A percentile compares a stretch with the other conserved stretches of the same genome.
Evolutionary conservation across 2,329 filamentous ascomycete species (phyloP).

Genomic region (Fusarium neocosmosporiellum): DNA sequence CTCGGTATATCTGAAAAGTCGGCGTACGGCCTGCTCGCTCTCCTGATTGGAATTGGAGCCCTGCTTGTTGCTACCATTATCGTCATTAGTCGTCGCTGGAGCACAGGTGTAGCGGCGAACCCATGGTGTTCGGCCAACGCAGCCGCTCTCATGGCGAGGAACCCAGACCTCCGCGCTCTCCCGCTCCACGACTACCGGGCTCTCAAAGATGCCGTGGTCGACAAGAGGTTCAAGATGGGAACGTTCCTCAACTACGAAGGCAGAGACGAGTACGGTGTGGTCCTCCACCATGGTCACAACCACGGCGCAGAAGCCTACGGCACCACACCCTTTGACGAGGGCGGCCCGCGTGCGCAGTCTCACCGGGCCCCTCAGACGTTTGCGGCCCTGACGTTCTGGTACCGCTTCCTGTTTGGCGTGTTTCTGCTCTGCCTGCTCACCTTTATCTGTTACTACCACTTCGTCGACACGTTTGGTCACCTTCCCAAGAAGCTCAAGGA

Average conservation of each 20-base stretch:
- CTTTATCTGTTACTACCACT: conserved; percentile 54
- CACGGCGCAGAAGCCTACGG: background rate
- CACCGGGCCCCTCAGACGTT: conserved; percentile 45
- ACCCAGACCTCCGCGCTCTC: conserved; percentile 29
- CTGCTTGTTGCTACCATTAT: conserved; percentile 17
- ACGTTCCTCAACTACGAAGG: conserved; percentile 23
- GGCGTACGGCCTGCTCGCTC: conserved; percentile 23
- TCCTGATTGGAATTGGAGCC: conserved; percentile 14
- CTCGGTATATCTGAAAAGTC: conserved; percentile 31
- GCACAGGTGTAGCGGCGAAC: conserved; percentile 37
- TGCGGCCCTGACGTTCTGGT: conserved; percentile 49
- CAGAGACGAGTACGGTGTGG: conserved; percentile 31
- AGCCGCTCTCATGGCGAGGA: conserved; percentile 33
- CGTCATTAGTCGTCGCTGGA: conserved; percentile 32
- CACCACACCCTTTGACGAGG: conserved; percentile 26
- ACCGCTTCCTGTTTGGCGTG: conserved; percentile 47
- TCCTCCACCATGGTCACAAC: conserved; percentile 11
- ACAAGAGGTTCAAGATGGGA: conserved; percentile 30
- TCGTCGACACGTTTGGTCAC: conserved; percentile 37
- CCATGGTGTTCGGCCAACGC: conserved; percentile 34
- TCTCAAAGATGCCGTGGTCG: conserved; percentile 16
- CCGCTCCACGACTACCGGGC: conserved; percentile 25
- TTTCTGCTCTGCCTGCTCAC: conserved; percentile 49
- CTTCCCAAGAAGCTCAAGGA: conserved; percentile 44
- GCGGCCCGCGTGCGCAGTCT: background rate